Base-by-base conservation (phyloP, 495 filamentous ascomycete species). In the Lasiosphaeris hirsuta region DNA sequence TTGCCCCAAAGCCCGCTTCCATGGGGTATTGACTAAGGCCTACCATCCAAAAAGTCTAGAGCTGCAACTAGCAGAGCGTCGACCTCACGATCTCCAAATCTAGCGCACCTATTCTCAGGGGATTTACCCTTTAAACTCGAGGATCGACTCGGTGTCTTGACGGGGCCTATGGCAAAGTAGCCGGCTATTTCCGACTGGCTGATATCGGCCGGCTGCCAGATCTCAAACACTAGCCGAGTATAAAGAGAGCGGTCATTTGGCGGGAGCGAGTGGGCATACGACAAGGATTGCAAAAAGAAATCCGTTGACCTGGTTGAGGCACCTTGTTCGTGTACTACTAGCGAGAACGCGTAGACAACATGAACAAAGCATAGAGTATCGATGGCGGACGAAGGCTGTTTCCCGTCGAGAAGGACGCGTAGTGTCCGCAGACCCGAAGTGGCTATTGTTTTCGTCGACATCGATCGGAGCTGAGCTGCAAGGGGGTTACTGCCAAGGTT, bases 1-100 rank as follows among this genome's bases (percentile, higher is more conserved):
- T 7, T n/a, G 49, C n/a, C 7, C 43, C 11, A 36, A 39, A 10
- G 2, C 38, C 19, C 23, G 11, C 6, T 38, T 11, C 3, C 5
- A 6, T 10, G 9, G 13, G 7, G 15, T 0, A n/a, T 10, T 0
- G 6, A 1, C 8, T 10, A 41, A 35, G 42, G 60, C 74, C 57
- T 59, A 78, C 75, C 74, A 63, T 80, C 77, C n/a, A 80, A 70
- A 39, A 78, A 80, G 14, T 74, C 67, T n/a, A 70, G 69, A 7
- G 69, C 73, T n/a, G 69, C 68, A 17, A 46, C 30, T 9, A 74
- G 59, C 10, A 80, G 59, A 30, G 66, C 51, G 51, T 80, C 76
- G 14, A 59, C 54, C 46, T 66, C 59, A 38, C 36, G 14, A 4
- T 23, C 33, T 17, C 34, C n/a, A 15, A 33, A 38, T 34, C 39